Evolutionary conservation across 179 eudicot species (phyloP).

Genomic region (Silene coronaria): DNA sequence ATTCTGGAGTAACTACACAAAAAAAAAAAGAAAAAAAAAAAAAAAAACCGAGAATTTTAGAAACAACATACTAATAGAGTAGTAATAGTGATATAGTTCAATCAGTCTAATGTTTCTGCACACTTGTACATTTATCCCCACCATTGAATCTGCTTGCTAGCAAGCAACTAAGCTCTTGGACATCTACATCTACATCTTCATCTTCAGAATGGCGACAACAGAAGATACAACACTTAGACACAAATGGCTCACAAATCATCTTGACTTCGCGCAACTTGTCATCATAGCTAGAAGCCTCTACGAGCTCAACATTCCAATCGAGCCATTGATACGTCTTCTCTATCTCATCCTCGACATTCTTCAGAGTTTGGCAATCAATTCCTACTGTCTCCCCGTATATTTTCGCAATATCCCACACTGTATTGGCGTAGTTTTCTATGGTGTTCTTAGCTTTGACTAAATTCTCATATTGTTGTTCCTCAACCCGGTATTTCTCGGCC

Average conservation of each 20-base stretch:
- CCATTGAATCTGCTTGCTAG: background rate
- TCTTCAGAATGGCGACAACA: background rate
- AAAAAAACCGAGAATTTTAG: too few species aligned
- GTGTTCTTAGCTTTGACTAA: background rate
- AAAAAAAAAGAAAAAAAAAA: too few species aligned
- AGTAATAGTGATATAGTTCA: background rate
- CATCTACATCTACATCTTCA: background rate
- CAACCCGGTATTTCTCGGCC: background rate
- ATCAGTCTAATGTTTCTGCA: background rate
- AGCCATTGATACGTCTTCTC: conserved; percentile 13
- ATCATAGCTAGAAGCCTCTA: conserved; percentile 1
- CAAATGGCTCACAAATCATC: background rate
- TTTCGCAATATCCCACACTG: background rate
- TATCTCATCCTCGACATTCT: conserved; percentile 1
- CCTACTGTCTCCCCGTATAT: background rate
- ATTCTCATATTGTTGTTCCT: background rate
- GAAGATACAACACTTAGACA: background rate
- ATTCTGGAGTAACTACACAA: too few species aligned
- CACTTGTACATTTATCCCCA: background rate
- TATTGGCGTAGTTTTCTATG: conserved; percentile 2
- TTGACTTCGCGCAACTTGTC: conserved; percentile 2
- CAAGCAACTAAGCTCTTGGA: background rate
- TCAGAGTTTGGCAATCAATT: conserved; percentile 4
- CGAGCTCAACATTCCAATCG: background rate
- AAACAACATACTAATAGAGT: background rate